Evolutionary conservation across 768 basidiomycete genomes (phyloP).

Genomic region (Paxillus ammoniavirescens): DNA sequence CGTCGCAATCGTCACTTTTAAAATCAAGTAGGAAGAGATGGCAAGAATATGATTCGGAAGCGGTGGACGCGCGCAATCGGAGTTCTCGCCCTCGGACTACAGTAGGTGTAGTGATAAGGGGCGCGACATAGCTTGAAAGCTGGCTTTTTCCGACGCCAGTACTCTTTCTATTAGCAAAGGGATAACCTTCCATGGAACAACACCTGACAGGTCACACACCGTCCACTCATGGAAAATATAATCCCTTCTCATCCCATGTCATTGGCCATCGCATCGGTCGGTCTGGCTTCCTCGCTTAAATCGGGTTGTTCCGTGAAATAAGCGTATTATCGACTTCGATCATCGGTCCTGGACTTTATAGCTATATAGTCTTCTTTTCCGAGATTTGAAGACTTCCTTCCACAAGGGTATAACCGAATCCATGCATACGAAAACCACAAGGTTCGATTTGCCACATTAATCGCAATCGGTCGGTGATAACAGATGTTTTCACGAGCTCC

Average conservation of each 20-base stretch:
- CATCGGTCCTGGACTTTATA: conserved; percentile 5
- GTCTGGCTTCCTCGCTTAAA: conserved; percentile 25
- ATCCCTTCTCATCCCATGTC: neutral
- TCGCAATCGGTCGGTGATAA: neutral
- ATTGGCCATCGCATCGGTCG: conserved; percentile 10
- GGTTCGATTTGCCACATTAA: conserved; percentile 13
- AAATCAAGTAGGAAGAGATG: too few species aligned
- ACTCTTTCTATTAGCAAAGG: neutral
- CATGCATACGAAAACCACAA: neutral
- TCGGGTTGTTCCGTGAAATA: neutral
- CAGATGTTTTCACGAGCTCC: neutral
- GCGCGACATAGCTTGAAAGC: too few species aligned
- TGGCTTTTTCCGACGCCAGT: too few species aligned
- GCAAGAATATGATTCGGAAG: too few species aligned
- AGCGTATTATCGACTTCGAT: conserved; percentile 11
- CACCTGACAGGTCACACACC: neutral
- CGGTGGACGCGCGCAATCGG: too few species aligned
- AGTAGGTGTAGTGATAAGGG: too few species aligned
- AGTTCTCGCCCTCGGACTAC: too few species aligned
- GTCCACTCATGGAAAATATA: conserved; percentile 14
- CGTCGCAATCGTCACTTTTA: too few species aligned
- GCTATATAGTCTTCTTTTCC: conserved; percentile 10
- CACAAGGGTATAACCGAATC: conserved; percentile 10
- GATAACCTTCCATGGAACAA: neutral
- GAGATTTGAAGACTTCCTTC: conserved; percentile 11